Evolutionary conservation across 768 basidiomycete species (phyloP).

Genomic region (Exidia glandulosa): DNA sequence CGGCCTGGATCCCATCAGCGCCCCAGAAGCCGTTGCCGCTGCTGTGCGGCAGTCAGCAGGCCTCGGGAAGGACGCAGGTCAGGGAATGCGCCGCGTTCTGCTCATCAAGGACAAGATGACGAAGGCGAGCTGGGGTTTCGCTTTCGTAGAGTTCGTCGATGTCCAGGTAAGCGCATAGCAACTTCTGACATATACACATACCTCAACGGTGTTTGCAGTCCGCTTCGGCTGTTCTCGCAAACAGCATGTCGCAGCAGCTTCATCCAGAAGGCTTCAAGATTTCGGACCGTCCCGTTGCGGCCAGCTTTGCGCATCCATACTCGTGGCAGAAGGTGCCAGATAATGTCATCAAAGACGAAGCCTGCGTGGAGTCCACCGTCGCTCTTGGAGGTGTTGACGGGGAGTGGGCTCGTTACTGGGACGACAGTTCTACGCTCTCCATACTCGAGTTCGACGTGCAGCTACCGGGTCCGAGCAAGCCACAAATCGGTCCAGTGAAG

Average conservation of each 20-base stretch:
- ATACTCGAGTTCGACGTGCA: constrained; percentile 74
- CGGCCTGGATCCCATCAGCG: constrained; percentile 78
- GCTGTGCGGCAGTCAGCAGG: constrained; percentile 78
- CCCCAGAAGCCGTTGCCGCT: constrained; percentile 77
- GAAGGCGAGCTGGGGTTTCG: constrained; percentile 83
- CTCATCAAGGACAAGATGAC: constrained; percentile 84
- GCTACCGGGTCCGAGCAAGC: constrained; percentile 32
- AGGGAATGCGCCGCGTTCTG: constrained; percentile 79
- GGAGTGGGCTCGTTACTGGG: constrained; percentile 83
- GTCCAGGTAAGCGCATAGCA: constrained; percentile 43
- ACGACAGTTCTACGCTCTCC: constrained; percentile 68
- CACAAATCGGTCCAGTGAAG: constrained; percentile 11
- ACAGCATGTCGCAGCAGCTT: constrained; percentile 75
- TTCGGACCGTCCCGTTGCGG: constrained; percentile 76
- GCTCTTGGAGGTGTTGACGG: constrained; percentile 63
- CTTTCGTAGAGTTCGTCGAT: constrained; percentile 88
- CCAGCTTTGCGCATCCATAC: constrained; percentile 85
- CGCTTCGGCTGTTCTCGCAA: constrained; percentile 68
- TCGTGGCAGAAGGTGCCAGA: constrained; percentile 79
- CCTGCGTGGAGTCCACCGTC: constrained; percentile 55
- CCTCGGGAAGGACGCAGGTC: constrained; percentile 63
- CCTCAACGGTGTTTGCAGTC: constrained; percentile 37
- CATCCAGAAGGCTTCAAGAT: constrained; percentile 94
- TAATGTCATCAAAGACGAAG: constrained; percentile 63
- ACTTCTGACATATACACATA: neutral